Base-by-base conservation (phyloP, 371 early-diverging fungal genomes). In the Parasitella parasitica region DNA sequence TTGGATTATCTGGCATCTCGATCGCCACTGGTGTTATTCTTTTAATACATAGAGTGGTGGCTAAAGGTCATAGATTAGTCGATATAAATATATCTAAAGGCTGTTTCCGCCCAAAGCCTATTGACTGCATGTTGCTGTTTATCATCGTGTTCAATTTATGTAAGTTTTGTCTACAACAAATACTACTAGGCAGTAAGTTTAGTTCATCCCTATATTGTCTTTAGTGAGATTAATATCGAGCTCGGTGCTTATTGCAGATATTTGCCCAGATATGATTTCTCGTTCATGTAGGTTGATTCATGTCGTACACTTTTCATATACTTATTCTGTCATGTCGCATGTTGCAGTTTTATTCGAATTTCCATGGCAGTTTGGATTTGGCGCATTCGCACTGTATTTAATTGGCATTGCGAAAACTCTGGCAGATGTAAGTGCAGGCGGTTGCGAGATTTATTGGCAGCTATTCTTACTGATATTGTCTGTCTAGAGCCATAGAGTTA, bases 401-500 rank as follows among this genome's bases (percentile, higher is more conserved):
- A 69, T 69, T 56, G 72, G 72, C 48, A 72, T 72, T 59, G 69
- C 69, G 5, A 69, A 69, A 59, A 72, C 72, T 20, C 37, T 72
- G 3, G 69, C 72, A 20, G 72, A 68, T 52, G 72, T 72, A 65
- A 62, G 61, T 20, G n/a, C n/a, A n/a, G n/a, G n/a, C n/a, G n/a
- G n/a, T n/a, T n/a, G n/a, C n/a, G n/a, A n/a, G n/a, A n/a, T n/a
- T n/a, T n/a, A n/a, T n/a, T n/a, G n/a, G n/a, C n/a, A n/a, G n/a
- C n/a, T n/a, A n/a, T n/a, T n/a, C 18, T 4, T 32, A 24, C 43
- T 43, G 43, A 43, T 1, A 22, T 41, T 6, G 22, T 12, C 35
- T 32, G 11, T 32, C 20, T 65, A 80, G 80, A 77, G 75, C 48
- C 80, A 80, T 37, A 69, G 66, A 66, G 71, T 71, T 0, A 62